Base-by-base conservation (phyloP, 345 rosid species). In the Garcia nutans region DNA sequence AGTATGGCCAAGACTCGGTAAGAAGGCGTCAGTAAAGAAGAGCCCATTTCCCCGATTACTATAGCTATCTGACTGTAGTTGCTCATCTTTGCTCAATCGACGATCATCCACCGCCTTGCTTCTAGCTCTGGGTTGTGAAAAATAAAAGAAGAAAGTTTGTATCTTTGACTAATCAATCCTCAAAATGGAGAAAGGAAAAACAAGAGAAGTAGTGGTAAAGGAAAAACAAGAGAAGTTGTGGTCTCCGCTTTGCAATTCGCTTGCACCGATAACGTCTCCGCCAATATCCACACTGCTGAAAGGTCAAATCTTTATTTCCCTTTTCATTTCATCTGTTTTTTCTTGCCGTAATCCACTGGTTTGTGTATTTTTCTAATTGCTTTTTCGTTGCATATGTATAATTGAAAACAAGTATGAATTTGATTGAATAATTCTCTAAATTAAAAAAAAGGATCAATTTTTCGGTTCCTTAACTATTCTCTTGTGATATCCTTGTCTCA, bases 221-320 rank as follows among this genome's bases (percentile, higher is more conserved):
- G 79, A 60, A 69, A 66, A 23, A 55, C 76, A 23, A 50, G 93
- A 72, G 82, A 87, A 70, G 97, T 87, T 67, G 84, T 73, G 78
- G 95, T 93, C 42, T 87, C 95, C 12, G 88, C 97, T 68, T 79
- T 91, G 19, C 99, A 96, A 70, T 93, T 92, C 82, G 88, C 92
- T 65, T 96, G 97, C 85, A 83, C 93, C 52, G 98, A 92, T 52
- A 91, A 96, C 64, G 72, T 86, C 83, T 84, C 98, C 84, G 54
- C 90, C 75, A 89, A 92, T 75, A 78, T 93, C 77, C 85, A 90
- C 84, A 73, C 86, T 50, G 97, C 93, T 42, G 97, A 93, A 64
- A 82, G 98, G 98, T 92, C 76, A n/a, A 41, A 17, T 20, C 58
- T 49, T 64, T 61, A 57, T 23, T 17, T n/a, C 24, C 24, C 23